phyloP scores from a whole-genome alignment of 169 alveolate genomes.

The Cystoisospora suis region DNA sequence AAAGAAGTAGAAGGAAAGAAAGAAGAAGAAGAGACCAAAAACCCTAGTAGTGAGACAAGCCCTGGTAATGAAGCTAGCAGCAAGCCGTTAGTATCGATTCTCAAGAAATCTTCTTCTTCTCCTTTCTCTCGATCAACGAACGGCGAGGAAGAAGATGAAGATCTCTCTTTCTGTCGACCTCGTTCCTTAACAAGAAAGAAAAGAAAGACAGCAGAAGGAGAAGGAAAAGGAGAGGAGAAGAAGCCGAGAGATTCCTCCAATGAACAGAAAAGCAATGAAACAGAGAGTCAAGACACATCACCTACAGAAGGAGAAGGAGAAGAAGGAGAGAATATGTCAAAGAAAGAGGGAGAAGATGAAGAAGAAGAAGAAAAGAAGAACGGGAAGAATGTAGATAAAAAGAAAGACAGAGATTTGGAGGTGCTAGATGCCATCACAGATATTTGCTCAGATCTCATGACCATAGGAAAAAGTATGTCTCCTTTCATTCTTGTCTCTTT shows the following conservation, averaged over 20 bases:
- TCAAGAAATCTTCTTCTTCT: too few species aligned
- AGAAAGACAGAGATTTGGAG: not conserved
- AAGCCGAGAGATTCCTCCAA: not conserved
- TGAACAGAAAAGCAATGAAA: not conserved
- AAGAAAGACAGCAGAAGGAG: not conserved
- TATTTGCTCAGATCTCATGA: not conserved
- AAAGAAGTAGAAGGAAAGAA: not conserved
- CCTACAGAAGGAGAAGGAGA: too few species aligned
- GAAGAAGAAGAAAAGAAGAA: not conserved
- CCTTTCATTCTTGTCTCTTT: too few species aligned
- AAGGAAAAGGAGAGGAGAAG: not conserved
- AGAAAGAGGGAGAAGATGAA: not conserved
- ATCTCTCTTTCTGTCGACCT: too few species aligned
- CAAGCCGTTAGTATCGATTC: too few species aligned
- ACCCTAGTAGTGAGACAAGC: too few species aligned
- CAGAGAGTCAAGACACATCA: too few species aligned
- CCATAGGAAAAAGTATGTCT: not conserved
- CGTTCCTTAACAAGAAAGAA: not conserved
- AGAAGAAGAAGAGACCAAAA: not conserved
- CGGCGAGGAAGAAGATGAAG: too few species aligned
- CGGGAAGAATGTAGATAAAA: not conserved
- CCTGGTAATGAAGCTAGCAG: too few species aligned
- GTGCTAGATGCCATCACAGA: constrained; percentile 22
- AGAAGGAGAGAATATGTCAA: not conserved
- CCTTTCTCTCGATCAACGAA: too few species aligned